Conservation (phyloP, 2,329 filamentous ascomycete species). For the Fusarium heterosporum region DNA sequence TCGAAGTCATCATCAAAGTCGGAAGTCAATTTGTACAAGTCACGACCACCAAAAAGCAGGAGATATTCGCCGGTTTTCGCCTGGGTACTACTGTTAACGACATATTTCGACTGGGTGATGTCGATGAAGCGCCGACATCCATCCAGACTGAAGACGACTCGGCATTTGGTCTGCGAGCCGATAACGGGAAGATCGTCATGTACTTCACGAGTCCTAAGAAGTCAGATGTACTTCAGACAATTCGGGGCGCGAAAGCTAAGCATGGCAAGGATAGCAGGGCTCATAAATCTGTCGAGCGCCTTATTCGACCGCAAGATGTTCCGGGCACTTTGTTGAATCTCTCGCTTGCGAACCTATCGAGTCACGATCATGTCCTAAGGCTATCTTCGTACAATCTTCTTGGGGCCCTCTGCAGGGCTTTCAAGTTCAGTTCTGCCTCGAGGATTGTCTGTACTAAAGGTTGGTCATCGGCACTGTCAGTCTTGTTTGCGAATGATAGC, state of each 20-base stretch:
- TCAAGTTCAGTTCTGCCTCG: slow-evolving; percentile 72
- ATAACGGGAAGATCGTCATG: slow-evolving; percentile 78
- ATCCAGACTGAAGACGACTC: slow-evolving; percentile 75
- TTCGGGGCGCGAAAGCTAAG: slow-evolving; percentile 72
- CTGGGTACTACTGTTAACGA: slow-evolving; percentile 75
- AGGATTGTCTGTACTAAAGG: slow-evolving; percentile 72
- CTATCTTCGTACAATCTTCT: slow-evolving; percentile 76
- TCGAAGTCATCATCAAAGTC: slow-evolving; percentile 76
- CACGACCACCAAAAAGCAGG: slow-evolving; percentile 75
- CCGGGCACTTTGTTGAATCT: slow-evolving; percentile 76
- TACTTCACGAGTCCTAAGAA: slow-evolving; percentile 76
- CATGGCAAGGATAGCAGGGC: slow-evolving; percentile 71
- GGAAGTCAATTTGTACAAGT: slow-evolving; percentile 77
- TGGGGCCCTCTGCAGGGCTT: slow-evolving; percentile 73
- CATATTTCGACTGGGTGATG: slow-evolving; percentile 74
- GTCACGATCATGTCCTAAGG: slow-evolving; percentile 68
- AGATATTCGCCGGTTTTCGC: slow-evolving; percentile 71
- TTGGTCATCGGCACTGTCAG: slow-evolving; percentile 46
- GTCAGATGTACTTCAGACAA: slow-evolving; percentile 71
- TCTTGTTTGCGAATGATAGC: neutral
- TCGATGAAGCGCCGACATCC: slow-evolving; percentile 74
- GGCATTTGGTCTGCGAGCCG: slow-evolving; percentile 74
- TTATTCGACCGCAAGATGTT: slow-evolving; percentile 76
- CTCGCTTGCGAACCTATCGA: slow-evolving; percentile 74
- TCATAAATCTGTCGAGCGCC: slow-evolving; percentile 71